These are phyloP conservation scores for Paramecium sonneborni DNA, from an alignment of 73 alveolate genomes.

Conservation along the genomic window DNA sequence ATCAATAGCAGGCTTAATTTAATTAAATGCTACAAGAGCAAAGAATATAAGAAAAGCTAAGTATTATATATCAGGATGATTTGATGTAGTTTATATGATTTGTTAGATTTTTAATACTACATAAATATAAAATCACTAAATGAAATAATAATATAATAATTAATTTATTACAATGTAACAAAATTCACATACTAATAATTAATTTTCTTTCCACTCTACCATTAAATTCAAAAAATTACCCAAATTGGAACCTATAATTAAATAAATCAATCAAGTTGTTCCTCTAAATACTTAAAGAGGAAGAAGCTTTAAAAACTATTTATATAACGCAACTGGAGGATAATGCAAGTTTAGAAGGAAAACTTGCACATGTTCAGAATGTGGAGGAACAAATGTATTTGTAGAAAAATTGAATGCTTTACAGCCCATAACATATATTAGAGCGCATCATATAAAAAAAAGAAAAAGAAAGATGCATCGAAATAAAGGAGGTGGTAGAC, in stretches of 20 bases:
- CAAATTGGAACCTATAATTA: neutral
- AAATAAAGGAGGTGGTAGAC: neutral
- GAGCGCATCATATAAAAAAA: slow-evolving; percentile 19
- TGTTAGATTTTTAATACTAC: no score
- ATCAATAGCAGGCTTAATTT: no score
- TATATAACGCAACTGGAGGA: neutral
- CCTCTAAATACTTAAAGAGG: neutral
- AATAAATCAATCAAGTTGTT: neutral
- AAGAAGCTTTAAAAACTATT: neutral
- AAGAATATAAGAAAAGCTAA: no score
- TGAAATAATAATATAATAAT: neutral
- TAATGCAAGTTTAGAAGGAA: neutral
- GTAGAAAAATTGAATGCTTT: neutral
- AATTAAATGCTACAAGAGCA: no score
- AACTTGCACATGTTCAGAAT: neutral
- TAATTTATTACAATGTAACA: neutral
- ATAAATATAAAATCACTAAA: no score
- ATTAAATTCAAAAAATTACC: neutral
- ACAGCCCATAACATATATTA: neutral
- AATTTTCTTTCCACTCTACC: neutral
- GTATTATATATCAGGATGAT: no score
- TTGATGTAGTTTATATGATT: no score
- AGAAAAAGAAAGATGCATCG: slow-evolving; percentile 22
- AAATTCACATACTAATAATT: neutral
- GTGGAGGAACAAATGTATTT: slow-evolving; percentile 9